phyloP scores from a whole-genome alignment of 257 asterid genomes.

The Anisodus acutangulus region DNA sequence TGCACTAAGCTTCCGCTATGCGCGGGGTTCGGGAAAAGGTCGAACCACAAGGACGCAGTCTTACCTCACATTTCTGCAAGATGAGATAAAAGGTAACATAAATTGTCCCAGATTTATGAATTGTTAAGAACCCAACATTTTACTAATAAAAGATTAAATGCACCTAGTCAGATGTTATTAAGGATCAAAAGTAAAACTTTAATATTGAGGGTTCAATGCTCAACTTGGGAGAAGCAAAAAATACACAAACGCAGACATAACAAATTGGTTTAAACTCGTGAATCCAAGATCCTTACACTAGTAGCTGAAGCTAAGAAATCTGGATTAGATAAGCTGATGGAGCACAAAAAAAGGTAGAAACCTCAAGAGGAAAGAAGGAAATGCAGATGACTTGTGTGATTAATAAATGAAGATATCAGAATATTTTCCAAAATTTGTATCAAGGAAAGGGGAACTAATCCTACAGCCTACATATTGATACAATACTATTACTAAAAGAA shows the following conservation, averaged over 20 bases:
- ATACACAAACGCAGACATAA: neutral
- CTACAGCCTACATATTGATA: slow-evolving; percentile 44
- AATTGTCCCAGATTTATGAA: no score
- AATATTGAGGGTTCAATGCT: no score
- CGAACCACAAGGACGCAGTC: no score
- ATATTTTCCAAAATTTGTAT: slow-evolving; percentile 27
- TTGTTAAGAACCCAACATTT: no score
- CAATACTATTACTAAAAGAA: neutral
- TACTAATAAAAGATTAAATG: no score
- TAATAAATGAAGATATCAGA: slow-evolving; percentile 20
- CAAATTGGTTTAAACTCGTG: neutral
- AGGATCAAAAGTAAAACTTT: no score
- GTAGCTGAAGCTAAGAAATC: neutral
- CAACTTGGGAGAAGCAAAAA: no score
- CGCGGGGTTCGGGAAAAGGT: no score
- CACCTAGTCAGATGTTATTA: no score
- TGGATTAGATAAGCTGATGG: neutral
- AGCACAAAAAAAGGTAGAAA: neutral
- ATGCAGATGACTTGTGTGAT: neutral
- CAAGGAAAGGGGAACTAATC: slow-evolving; percentile 28
- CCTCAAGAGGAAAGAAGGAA: neutral
- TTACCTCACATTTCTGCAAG: no score
- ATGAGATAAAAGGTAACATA: no score
- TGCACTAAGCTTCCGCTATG: no score
- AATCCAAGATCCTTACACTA: neutral